A percentile compares a stretch with the other conserved stretches of the same genome.
Evolutionary conservation across 768 basidiomycete genomes (phyloP).

Genomic region (Coprinopsis sp.): DNA sequence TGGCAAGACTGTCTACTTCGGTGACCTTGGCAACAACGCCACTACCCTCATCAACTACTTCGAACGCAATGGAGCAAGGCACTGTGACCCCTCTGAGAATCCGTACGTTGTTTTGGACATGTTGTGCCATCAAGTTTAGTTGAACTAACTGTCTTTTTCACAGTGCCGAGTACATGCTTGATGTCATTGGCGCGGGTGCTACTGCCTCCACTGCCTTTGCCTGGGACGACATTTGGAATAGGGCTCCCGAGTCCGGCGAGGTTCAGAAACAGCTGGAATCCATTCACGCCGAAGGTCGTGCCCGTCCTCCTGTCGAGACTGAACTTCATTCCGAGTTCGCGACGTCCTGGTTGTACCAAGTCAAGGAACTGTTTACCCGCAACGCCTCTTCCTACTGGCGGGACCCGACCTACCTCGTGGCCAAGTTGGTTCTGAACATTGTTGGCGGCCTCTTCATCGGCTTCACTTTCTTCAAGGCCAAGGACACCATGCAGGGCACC

Average conservation of each 20-base stretch:
- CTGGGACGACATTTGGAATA: constrained; percentile 57
- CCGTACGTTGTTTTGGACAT: constrained; percentile 41
- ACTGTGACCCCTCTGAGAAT: constrained; percentile 64
- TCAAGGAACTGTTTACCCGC: constrained; percentile 39
- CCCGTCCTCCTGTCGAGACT: constrained; percentile 32
- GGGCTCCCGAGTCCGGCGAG: constrained; percentile 40
- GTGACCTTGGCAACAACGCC: constrained; percentile 62
- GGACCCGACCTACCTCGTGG: constrained; percentile 54
- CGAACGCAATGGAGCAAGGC: constrained; percentile 59
- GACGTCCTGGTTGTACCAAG: constrained; percentile 49
- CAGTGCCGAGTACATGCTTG: constrained; percentile 62
- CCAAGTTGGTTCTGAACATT: constrained; percentile 53
- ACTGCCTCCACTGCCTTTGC: constrained; percentile 49
- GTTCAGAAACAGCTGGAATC: constrained; percentile 36
- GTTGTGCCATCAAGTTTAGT: neutral
- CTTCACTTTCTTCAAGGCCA: constrained; percentile 59
- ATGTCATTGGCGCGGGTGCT: constrained; percentile 72
- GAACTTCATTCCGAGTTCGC: constrained; percentile 44
- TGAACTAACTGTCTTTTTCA: neutral
- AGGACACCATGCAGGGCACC: constrained; percentile 49
- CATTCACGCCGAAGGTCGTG: constrained; percentile 47
- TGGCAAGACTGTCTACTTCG: constrained; percentile 74
- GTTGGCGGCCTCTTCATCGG: constrained; percentile 53
- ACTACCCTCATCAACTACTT: constrained; percentile 69
- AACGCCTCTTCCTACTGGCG: constrained; percentile 48